Percentiles rank a stretch among this genome's conserved stretches.
These are phyloP conservation scores for Gossypium australe DNA, from an alignment of 345 rosid genomes.

Conservation along the genomic window DNA sequence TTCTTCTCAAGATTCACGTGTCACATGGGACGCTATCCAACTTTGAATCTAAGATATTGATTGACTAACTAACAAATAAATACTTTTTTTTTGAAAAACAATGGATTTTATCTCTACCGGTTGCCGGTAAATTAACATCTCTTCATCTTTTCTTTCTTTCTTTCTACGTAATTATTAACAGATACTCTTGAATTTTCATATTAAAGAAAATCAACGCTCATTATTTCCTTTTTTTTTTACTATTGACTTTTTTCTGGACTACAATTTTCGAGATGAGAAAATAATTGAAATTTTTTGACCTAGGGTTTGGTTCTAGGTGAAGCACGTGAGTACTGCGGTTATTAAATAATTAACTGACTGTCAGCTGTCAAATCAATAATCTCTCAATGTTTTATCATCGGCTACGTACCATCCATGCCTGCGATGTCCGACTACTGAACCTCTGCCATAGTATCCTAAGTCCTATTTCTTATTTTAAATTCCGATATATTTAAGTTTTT, in stretches of 20 bases:
- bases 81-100: background rate
- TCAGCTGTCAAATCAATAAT: background rate
- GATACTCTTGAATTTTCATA: too few species aligned
- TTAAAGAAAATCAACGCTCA: too few species aligned
- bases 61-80: too few species aligned
- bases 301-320: background rate
- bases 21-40: background rate
- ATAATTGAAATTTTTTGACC: background rate
- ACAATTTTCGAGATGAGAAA: background rate
- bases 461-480: too few species aligned
- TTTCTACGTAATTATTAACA: too few species aligned
- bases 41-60: background rate
- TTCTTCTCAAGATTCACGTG: background rate
- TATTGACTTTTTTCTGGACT: background rate
- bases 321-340: conserved; percentile 13
- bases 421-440: background rate
- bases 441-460: background rate
- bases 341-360: background rate
- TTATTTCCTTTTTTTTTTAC: background rate
- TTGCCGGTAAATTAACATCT: background rate
- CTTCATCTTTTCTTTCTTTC: background rate
- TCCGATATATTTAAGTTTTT: too few species aligned
- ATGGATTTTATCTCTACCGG: background rate
- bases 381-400: background rate
- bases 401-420: background rate